These are phyloP conservation scores for Rubia balearica DNA, from an alignment of 305 asterid species.

Conservation along the genomic window DNA sequence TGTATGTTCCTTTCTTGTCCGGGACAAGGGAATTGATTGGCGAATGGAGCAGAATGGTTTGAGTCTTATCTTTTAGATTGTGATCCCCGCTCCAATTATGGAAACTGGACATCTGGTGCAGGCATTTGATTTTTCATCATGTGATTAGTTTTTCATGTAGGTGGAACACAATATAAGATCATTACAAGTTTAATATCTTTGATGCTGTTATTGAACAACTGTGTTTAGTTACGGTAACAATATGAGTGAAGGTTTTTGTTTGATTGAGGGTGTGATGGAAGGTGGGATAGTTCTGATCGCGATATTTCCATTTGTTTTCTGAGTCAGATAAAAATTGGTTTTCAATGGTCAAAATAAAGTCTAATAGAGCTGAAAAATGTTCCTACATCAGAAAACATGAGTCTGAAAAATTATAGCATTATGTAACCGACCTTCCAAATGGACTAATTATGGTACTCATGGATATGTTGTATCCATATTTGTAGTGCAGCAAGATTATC, in stretches of 20 bases:
- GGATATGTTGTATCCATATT: too few species aligned
- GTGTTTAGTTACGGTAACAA: background rate
- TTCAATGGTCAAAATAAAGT: too few species aligned
- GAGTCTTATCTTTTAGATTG: conserved; percentile 86
- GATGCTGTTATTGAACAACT: background rate
- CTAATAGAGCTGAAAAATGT: too few species aligned
- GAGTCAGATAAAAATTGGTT: too few species aligned
- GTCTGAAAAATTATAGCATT: too few species aligned
- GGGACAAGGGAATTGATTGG: conserved; percentile 97
- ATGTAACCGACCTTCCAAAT: too few species aligned
- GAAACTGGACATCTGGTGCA: conserved; percentile 97
- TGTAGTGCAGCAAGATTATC: too few species aligned
- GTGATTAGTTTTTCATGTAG: background rate
- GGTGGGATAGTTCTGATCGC: too few species aligned
- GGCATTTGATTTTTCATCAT: conserved; percentile 30
- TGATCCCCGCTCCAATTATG: conserved; percentile 94
- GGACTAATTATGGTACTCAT: too few species aligned
- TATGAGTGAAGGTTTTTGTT: background rate
- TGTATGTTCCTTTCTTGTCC: conserved; percentile 91
- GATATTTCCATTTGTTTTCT: too few species aligned
- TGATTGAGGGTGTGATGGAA: background rate
- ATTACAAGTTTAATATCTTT: background rate
- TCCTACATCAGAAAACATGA: too few species aligned
- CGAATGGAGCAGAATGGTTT: conserved; percentile 99
- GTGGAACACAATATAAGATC: background rate